Percentiles rank a stretch among this genome's conserved stretches.
phyloP scores from a whole-genome alignment of 805 yeast species.

The Suhomyces faveliae region DNA sequence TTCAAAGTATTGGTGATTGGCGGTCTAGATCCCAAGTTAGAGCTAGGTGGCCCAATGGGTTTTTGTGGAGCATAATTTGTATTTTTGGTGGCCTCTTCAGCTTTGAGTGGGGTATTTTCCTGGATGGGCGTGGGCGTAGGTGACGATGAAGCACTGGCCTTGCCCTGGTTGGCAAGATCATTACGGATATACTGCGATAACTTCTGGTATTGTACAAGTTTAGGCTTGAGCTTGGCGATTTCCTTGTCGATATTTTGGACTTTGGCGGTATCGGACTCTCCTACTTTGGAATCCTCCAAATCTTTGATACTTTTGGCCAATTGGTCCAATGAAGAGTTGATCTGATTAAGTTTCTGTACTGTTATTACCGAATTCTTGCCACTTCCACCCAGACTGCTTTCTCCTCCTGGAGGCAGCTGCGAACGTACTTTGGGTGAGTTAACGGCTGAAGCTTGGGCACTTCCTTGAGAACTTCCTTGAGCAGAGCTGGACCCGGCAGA shows the following conservation, averaged over 20 bases:
- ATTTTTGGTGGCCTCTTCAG: neutral
- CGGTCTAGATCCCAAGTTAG: neutral
- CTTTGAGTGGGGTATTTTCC: neutral
- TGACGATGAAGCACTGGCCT: constrained; percentile 1
- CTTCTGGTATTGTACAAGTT: constrained; percentile 22
- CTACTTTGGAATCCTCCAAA: constrained; percentile 20
- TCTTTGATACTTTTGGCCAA: constrained; percentile 21
- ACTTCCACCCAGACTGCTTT: neutral
- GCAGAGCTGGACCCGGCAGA: constrained; percentile 1
- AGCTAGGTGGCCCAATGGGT: neutral
- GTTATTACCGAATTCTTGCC: constrained; percentile 9
- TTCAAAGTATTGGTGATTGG: neutral
- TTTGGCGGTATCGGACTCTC: constrained; percentile 7
- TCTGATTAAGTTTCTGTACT: constrained; percentile 23
- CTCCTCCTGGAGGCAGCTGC: constrained; percentile 5
- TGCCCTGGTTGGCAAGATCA: constrained; percentile 18
- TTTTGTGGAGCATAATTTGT: neutral
- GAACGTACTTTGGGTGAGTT: constrained; percentile 4
- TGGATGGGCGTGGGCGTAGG: neutral
- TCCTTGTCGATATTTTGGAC: constrained; percentile 9
- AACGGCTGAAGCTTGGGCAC: constrained; percentile 2
- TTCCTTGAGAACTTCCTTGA: neutral
- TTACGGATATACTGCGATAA: constrained; percentile 22
- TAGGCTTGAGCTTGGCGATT: constrained; percentile 14
- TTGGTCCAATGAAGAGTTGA: constrained; percentile 20